phyloP scores from a whole-genome alignment of 495 filamentous ascomycete genomes.

The Wilcoxina mikolae region DNA sequence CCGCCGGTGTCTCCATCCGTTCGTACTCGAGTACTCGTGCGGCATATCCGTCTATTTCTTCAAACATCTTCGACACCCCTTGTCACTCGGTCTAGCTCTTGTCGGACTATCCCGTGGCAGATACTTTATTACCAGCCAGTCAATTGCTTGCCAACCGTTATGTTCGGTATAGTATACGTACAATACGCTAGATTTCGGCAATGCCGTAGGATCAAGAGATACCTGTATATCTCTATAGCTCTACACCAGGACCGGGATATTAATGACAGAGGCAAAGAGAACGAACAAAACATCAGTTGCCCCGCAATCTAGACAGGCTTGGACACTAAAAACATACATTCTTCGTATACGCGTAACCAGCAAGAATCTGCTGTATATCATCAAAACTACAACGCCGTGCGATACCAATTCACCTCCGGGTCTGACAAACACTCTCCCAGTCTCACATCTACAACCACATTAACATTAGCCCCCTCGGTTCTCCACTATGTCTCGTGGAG shows the following conservation, averaged over 20 bases:
- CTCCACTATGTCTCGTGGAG: background rate
- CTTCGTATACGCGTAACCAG: background rate
- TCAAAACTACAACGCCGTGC: slow-evolving; percentile 17
- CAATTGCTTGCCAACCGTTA: too few species aligned
- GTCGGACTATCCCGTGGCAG: too few species aligned
- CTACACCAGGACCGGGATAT: background rate
- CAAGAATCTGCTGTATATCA: background rate
- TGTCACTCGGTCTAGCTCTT: too few species aligned
- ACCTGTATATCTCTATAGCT: background rate
- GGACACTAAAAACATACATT: background rate
- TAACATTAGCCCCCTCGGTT: background rate
- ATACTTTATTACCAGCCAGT: too few species aligned
- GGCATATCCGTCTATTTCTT: too few species aligned
- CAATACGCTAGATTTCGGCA: too few species aligned
- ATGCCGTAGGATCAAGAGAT: background rate
- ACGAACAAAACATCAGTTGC: too few species aligned
- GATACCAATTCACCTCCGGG: slow-evolving; percentile 46
- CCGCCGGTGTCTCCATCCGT: too few species aligned
- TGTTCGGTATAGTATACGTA: too few species aligned
- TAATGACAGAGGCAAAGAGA: background rate
- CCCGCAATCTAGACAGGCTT: too few species aligned
- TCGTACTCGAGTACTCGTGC: too few species aligned
- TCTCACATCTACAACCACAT: slow-evolving; percentile 32
- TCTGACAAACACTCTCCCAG: slow-evolving; percentile 49
- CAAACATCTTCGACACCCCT: too few species aligned